Evolutionary conservation across 176 grass and related monocot genomes (phyloP).

Genomic region (Miscanthus lutarioriparius): DNA sequence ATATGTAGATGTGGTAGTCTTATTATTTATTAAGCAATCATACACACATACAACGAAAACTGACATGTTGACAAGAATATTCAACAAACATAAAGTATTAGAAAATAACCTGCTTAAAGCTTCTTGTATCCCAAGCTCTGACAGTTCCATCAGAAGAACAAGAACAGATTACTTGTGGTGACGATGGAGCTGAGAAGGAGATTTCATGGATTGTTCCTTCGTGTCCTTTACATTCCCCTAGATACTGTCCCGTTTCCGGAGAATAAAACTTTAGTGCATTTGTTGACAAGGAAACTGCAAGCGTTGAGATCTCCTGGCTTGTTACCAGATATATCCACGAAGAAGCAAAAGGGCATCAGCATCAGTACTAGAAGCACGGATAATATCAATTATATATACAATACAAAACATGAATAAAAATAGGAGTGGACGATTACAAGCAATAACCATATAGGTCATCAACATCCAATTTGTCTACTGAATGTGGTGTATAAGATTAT

Average conservation of each 20-base stretch:
- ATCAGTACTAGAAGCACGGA: slow-evolving; percentile 19
- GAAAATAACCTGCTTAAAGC: slow-evolving; percentile 72
- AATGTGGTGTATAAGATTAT: background rate
- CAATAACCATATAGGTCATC: slow-evolving; percentile 15
- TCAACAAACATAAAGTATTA: background rate
- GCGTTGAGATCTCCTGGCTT: slow-evolving; percentile 82
- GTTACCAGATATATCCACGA: slow-evolving; percentile 26
- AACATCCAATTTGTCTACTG: background rate
- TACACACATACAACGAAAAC: background rate
- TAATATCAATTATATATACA: background rate
- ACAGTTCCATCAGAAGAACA: slow-evolving; percentile 86
- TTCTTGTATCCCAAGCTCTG: slow-evolving; percentile 93
- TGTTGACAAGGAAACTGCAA: slow-evolving; percentile 85
- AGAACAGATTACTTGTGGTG: slow-evolving; percentile 74
- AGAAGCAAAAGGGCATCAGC: background rate
- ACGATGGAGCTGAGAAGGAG: slow-evolving; percentile 68
- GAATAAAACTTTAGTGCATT: slow-evolving; percentile 84
- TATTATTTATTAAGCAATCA: background rate
- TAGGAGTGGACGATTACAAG: background rate
- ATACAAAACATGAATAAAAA: background rate
- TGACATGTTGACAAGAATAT: background rate
- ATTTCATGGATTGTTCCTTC: slow-evolving; percentile 75
- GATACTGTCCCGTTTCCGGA: slow-evolving; percentile 75
- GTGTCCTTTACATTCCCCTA: slow-evolving; percentile 78
- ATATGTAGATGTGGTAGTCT: background rate